Conservation (phyloP, 2,329 filamentous ascomycete species). For the Beauveria brongniartii region DNA sequence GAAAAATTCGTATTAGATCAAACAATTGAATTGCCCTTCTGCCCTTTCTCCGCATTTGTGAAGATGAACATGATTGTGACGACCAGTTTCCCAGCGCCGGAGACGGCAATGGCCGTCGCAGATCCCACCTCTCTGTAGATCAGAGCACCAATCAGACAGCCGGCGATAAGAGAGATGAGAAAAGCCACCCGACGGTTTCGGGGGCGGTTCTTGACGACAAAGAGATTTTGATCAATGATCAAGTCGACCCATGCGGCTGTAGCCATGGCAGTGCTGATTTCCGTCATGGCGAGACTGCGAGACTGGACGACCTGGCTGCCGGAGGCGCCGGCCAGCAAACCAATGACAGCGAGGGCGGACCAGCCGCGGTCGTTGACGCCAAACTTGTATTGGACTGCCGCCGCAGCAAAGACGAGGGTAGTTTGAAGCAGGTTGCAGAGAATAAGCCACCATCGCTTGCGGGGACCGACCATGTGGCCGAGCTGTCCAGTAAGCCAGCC, state of each 20-base stretch:
- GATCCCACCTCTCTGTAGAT: constrained; percentile 37
- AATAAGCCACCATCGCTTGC: constrained; percentile 45
- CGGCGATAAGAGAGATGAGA: constrained; percentile 36
- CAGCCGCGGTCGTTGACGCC: constrained; percentile 28
- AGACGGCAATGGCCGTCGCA: constrained; percentile 34
- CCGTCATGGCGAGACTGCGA: constrained; percentile 45
- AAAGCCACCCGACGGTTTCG: constrained; percentile 44
- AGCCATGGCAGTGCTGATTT: constrained; percentile 58
- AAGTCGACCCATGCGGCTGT: constrained; percentile 56
- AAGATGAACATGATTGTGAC: constrained; percentile 38
- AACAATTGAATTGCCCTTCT: not conserved
- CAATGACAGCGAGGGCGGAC: constrained; percentile 36
- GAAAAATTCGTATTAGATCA: not conserved
- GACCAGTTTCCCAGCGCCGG: constrained; percentile 36
- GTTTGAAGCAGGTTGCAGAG: constrained; percentile 48
- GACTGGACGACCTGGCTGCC: constrained; percentile 53
- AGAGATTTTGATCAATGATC: constrained; percentile 45
- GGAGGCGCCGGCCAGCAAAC: constrained; percentile 44
- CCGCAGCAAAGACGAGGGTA: constrained; percentile 43
- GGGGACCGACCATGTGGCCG: constrained; percentile 42
- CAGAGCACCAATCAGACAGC: constrained; percentile 43
- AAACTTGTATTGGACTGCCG: constrained; percentile 37
- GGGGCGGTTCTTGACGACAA: constrained; percentile 37
- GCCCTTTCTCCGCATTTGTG: constrained; percentile 27
- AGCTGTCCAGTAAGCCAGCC: constrained; percentile 49